A percentile compares a stretch with the other conserved stretches of the same genome.
These are phyloP conservation scores for Andrographis paniculata DNA, from an alignment of 305 asterid genomes.

Conservation along the genomic window DNA sequence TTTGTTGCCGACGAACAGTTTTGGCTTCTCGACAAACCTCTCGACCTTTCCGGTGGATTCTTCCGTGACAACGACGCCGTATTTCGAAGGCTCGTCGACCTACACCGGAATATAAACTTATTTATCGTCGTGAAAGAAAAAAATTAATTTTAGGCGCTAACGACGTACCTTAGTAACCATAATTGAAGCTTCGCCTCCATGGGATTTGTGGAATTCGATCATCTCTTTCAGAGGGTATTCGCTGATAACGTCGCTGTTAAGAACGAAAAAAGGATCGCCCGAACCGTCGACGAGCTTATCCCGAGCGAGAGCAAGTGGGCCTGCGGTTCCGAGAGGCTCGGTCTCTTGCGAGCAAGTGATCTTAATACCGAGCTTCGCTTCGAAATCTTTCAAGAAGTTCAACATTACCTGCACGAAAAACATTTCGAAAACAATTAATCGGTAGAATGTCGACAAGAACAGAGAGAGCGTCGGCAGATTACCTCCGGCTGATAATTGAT, in stretches of 20 bases:
- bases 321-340: slow-evolving; percentile 95
- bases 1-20: slow-evolving; percentile 81
- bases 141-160: background rate
- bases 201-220: slow-evolving; percentile 83
- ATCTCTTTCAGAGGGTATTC: slow-evolving; percentile 81
- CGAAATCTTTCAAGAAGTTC: slow-evolving; percentile 89
- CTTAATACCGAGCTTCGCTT: slow-evolving; percentile 73
- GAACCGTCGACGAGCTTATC: slow-evolving; percentile 70
- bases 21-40: slow-evolving; percentile 91
- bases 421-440: slow-evolving; percentile 6
- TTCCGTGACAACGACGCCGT: slow-evolving; percentile 79
- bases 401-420: slow-evolving; percentile 61
- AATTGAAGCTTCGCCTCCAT: slow-evolving; percentile 91
- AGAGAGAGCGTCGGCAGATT: slow-evolving; percentile 13
- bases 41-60: slow-evolving; percentile 78
- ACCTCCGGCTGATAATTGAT: slow-evolving; percentile 98
- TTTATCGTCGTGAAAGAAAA: background rate
- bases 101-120: slow-evolving; percentile 19
- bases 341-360: slow-evolving; percentile 91
- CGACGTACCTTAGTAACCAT: slow-evolving; percentile 79
- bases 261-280: slow-evolving; percentile 86
- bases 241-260: slow-evolving; percentile 89
- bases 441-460: slow-evolving; percentile 8
- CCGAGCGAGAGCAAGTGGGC: slow-evolving; percentile 93
- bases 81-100: slow-evolving; percentile 95